Percentiles rank a stretch among this genome's conserved stretches.
These are phyloP conservation scores for Albophoma yamanashiensis DNA, from an alignment of 2,329 filamentous ascomycete genomes.

Conservation along the genomic window DNA sequence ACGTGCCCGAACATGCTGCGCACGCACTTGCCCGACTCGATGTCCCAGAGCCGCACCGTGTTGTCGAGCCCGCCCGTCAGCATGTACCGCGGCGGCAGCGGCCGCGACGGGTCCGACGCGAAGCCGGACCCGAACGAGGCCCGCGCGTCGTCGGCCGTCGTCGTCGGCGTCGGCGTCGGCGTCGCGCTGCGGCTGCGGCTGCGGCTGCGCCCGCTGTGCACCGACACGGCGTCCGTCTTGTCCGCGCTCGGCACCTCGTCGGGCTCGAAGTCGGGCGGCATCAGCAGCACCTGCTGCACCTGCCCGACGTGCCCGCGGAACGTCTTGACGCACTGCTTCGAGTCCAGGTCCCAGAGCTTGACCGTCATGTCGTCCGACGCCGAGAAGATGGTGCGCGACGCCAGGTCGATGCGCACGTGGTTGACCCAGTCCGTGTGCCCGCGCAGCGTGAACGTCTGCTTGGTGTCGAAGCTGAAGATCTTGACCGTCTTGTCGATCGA, in stretches of 20 bases:
- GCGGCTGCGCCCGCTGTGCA: slow-evolving; percentile 36
- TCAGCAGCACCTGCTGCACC: slow-evolving; percentile 79
- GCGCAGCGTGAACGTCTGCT: slow-evolving; percentile 66
- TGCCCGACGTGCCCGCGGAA: slow-evolving; percentile 91
- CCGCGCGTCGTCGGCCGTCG: slow-evolving; percentile 28
- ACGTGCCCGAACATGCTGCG: slow-evolving; percentile 95
- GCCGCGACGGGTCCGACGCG: slow-evolving; percentile 47
- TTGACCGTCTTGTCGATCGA: slow-evolving; percentile 85
- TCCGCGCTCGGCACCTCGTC: slow-evolving; percentile 49
- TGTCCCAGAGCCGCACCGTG: slow-evolving; percentile 89
- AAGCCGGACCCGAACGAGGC: slow-evolving; percentile 52
- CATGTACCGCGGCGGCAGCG: slow-evolving; percentile 79
- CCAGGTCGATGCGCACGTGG: slow-evolving; percentile 75
- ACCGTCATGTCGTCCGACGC: slow-evolving; percentile 89
- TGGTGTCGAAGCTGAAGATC: slow-evolving; percentile 84
- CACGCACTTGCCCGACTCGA: slow-evolving; percentile 67
- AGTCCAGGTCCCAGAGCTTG: slow-evolving; percentile 88
- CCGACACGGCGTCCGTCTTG: slow-evolving; percentile 43
- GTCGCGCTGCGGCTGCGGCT: slow-evolving; percentile 37
- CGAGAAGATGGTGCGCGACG: slow-evolving; percentile 78
- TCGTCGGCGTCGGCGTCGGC: slow-evolving; percentile 18
- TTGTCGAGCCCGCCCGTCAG: slow-evolving; percentile 85
- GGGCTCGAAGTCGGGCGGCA: slow-evolving; percentile 82
- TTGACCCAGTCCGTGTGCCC: slow-evolving; percentile 96
- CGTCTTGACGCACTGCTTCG: slow-evolving; percentile 60